phyloP scores from a whole-genome alignment of 176 grass and related monocot species.

The Aegilops longissima region DNA sequence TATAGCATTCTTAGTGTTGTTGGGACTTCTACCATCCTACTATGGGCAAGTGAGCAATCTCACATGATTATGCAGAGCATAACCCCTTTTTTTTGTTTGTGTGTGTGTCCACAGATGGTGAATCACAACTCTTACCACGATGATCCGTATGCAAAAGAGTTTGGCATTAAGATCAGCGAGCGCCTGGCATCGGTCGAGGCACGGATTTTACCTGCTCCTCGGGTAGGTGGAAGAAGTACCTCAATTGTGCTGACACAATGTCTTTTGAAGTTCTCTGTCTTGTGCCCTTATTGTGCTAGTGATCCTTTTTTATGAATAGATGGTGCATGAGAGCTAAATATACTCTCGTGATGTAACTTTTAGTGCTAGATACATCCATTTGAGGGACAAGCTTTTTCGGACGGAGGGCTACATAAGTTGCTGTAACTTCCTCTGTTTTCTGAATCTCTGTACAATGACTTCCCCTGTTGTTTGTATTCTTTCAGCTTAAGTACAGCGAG shows the following conservation, averaged over 20 bases:
- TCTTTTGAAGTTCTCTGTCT: not conserved
- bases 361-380: too few species aligned
- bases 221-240: conserved; percentile 36
- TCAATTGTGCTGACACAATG: too few species aligned
- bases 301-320: not conserved
- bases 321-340: not conserved
- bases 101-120: conserved; percentile 54
- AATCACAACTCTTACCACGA: conserved; percentile 81
- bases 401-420: not conserved
- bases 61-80: conserved; percentile 20
- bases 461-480: conserved; percentile 6
- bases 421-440: not conserved
- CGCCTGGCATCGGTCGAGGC: conserved; percentile 81
- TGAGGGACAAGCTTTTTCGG: too few species aligned
- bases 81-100: not conserved
- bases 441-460: not conserved
- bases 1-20: not conserved
- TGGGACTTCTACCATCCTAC: not conserved
- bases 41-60: not conserved
- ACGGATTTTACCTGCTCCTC: conserved; percentile 87
- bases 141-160: conserved; percentile 92
- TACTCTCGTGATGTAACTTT: too few species aligned
- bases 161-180: conserved; percentile 91
- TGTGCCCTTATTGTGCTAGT: not conserved
- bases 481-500: conserved; percentile 89